phyloP scores from a whole-genome alignment of 2,329 filamentous ascomycete genomes.

The Aspergillus puulaauensis region DNA sequence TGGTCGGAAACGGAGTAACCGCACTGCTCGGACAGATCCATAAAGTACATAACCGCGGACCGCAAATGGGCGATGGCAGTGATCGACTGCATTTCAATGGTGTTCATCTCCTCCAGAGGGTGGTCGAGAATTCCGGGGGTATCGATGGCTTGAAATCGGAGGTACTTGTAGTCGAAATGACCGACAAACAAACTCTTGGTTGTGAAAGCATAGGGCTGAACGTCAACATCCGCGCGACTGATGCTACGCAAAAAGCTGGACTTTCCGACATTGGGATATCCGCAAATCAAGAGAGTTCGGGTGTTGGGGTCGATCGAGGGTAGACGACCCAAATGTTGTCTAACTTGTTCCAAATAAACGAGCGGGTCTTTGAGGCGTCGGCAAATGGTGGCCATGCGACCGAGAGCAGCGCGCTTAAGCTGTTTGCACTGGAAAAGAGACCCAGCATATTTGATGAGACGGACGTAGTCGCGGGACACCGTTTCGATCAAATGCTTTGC shows the following conservation, averaged over 20 bases:
- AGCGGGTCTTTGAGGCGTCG: slow-evolving; percentile 93
- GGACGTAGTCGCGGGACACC: slow-evolving; percentile 92
- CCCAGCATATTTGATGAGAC: slow-evolving; percentile 93
- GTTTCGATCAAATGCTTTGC: slow-evolving; percentile 97
- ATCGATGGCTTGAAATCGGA: slow-evolving; percentile 89
- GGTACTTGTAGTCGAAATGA: slow-evolving; percentile 96
- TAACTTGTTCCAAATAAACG: slow-evolving; percentile 91
- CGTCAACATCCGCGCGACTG: slow-evolving; percentile 91
- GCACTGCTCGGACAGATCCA: slow-evolving; percentile 96
- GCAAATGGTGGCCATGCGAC: slow-evolving; percentile 97
- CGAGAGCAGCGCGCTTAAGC: slow-evolving; percentile 90
- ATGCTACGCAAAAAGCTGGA: slow-evolving; percentile 92
- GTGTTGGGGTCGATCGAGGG: slow-evolving; percentile 99
- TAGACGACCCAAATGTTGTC: slow-evolving; percentile 94
- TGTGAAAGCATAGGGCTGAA: slow-evolving; percentile 97
- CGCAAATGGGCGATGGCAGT: slow-evolving; percentile 96
- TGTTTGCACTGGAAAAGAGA: slow-evolving; percentile 99
- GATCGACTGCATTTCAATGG: slow-evolving; percentile 98
- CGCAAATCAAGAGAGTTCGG: slow-evolving; percentile 90
- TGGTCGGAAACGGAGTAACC: slow-evolving; percentile 92
- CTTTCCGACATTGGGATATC: slow-evolving; percentile 97
- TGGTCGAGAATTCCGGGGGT: slow-evolving; percentile 98
- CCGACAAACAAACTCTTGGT: slow-evolving; percentile 97
- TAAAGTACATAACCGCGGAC: slow-evolving; percentile 95
- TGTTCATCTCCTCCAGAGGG: slow-evolving; percentile 98